Evolutionary conservation across 2,329 filamentous ascomycete species (phyloP).

Genomic region (Thielaviopsis ethacetica): DNA sequence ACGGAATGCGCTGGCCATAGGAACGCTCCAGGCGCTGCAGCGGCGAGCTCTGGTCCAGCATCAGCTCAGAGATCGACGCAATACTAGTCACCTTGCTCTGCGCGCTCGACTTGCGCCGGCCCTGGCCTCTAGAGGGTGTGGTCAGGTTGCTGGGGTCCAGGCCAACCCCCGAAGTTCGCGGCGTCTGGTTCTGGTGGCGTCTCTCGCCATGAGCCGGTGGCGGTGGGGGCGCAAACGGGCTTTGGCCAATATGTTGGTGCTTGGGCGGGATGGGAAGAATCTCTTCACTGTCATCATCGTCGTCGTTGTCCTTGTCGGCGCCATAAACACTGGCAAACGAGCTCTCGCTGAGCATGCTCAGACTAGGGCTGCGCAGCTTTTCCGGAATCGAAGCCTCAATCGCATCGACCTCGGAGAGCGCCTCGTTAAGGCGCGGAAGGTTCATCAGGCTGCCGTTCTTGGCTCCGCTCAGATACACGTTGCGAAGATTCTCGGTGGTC

Average conservation of each 20-base stretch:
- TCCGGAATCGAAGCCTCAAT: constrained; percentile 4
- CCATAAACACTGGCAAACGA: constrained; percentile 52
- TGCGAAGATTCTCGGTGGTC: constrained; percentile 43
- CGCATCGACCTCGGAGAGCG: constrained; percentile 6
- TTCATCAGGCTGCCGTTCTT: constrained; percentile 30
- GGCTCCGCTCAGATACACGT: constrained; percentile 34
- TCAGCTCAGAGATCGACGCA: constrained; percentile 25
- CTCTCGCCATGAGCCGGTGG: neutral
- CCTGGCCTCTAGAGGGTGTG: constrained; percentile 6
- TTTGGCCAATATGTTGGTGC: neutral
- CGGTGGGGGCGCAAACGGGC: neutral
- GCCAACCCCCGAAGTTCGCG: constrained; percentile 1
- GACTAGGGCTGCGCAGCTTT: constrained; percentile 37
- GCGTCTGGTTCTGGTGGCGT: constrained; percentile 2
- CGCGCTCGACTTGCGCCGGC: neutral
- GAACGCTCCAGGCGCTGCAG: constrained; percentile 30
- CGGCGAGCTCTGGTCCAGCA: constrained; percentile 30
- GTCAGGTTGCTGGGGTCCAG: neutral
- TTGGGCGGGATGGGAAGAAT: neutral
- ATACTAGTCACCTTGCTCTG: constrained; percentile 13
- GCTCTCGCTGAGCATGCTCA: constrained; percentile 51
- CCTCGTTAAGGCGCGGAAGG: constrained; percentile 22
- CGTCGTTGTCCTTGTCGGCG: neutral
- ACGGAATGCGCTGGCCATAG: constrained; percentile 14
- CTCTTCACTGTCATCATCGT: too few relatives aligned